phyloP scores from a whole-genome alignment of 352 stramenopile genomes.

The Discostella stelligera region DNA sequence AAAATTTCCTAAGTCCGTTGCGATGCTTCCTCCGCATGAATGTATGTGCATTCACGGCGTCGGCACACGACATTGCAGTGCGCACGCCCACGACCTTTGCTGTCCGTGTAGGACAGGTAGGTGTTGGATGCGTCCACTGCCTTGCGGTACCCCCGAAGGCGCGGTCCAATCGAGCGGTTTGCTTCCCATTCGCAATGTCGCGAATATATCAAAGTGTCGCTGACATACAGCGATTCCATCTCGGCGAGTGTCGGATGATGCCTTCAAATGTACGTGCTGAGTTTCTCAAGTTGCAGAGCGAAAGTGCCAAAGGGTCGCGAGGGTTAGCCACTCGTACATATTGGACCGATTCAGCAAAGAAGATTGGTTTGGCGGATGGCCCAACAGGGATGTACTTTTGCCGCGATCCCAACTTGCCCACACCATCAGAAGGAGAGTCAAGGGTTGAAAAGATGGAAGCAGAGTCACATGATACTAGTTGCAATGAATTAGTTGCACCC shows the following conservation, averaged over 20 bases:
- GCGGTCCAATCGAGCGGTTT: slow-evolving; percentile 77
- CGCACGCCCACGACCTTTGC: slow-evolving; percentile 79
- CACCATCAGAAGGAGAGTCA: slow-evolving; percentile 44
- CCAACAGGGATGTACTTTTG: slow-evolving; percentile 70
- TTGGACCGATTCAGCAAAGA: slow-evolving; percentile 77
- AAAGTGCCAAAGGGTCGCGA: slow-evolving; percentile 80
- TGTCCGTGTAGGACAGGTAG: slow-evolving; percentile 75
- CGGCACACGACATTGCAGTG: slow-evolving; percentile 77
- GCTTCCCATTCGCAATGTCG: slow-evolving; percentile 75
- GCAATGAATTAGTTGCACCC: slow-evolving; percentile 54
- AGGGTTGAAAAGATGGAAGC: slow-evolving; percentile 51
- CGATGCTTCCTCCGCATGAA: slow-evolving; percentile 79
- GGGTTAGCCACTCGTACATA: slow-evolving; percentile 80
- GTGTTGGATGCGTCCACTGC: slow-evolving; percentile 79
- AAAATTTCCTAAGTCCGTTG: slow-evolving; percentile 69
- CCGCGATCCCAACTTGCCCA: slow-evolving; percentile 56
- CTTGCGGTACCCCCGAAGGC: slow-evolving; percentile 62
- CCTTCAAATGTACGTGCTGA: slow-evolving; percentile 62
- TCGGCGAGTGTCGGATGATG: slow-evolving; percentile 77
- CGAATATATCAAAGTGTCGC: slow-evolving; percentile 77
- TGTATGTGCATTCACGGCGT: slow-evolving; percentile 78
- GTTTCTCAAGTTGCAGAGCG: slow-evolving; percentile 69
- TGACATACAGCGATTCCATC: slow-evolving; percentile 81
- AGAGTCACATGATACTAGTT: slow-evolving; percentile 66
- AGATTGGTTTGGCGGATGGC: slow-evolving; percentile 75